Evolutionary conservation across 257 asterid genomes (phyloP).

Genomic region (Ilex aquifolium): DNA sequence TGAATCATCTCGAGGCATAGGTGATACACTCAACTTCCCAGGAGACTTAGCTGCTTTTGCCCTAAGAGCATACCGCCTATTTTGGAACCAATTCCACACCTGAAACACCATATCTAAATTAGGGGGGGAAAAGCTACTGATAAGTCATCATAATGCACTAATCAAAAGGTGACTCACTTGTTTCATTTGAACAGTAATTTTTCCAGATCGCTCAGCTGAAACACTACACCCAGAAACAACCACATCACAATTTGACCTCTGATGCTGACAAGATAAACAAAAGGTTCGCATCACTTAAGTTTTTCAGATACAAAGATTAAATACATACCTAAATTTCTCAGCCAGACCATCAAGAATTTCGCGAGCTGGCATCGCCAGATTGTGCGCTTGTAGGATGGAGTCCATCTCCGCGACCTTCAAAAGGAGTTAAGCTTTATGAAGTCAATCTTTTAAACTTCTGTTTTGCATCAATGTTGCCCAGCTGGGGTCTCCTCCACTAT

Average conservation of each 20-base stretch:
- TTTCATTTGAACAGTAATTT: conserved; percentile 64
- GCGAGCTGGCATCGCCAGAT: conserved; percentile 60
- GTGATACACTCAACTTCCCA: conserved; percentile 34
- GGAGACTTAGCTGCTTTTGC: conserved; percentile 57
- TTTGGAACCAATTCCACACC: conserved; percentile 85
- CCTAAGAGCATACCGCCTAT: conserved; percentile 79
- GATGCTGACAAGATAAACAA: conserved; percentile 1
- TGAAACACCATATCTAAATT: conserved; percentile 16
- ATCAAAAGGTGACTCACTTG: conserved; percentile 45
- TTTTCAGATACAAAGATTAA: not conserved
- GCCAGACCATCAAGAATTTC: conserved; percentile 84
- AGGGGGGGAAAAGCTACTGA: conserved; percentile 5
- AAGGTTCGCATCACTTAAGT: not conserved
- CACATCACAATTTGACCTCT: conserved; percentile 10
- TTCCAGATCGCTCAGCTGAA: conserved; percentile 75
- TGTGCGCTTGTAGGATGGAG: conserved; percentile 68
- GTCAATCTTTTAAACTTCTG: not conserved
- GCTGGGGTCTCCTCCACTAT: too few species aligned
- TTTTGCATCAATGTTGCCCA: too few species aligned
- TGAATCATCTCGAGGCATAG: conserved; percentile 44
- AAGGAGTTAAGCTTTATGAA: not conserved
- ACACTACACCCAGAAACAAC: conserved; percentile 38
- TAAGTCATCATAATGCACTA: not conserved
- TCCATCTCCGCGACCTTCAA: conserved; percentile 91
- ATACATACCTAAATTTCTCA: conserved; percentile 67